Evolutionary conservation across 108 stramenopile genomes (phyloP), one percentile per base, ranked within the genome.

Genomic region (Stephanodiscus minutulus): DNA sequence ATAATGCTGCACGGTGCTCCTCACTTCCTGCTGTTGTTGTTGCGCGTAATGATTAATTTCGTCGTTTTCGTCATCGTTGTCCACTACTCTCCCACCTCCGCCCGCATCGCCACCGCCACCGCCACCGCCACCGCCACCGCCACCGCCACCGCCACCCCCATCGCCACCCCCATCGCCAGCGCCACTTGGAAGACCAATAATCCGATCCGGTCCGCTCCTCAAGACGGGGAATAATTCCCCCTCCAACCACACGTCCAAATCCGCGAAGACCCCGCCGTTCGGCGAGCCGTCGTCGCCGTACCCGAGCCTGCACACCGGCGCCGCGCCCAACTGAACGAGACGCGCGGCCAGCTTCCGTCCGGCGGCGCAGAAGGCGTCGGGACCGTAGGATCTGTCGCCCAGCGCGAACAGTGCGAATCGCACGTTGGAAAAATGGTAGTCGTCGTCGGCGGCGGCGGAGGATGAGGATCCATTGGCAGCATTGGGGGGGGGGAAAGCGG

Each of bases 361-460:
- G 15, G 88, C 93, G 10, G 90, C 90, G 80, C 90, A 91, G 68
- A 89, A 94, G 20, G 77, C 78, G 47, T 87, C 85, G 17, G 86
- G 87, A 28, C 93, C 93, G 61, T 94, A 94, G 27, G 90, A 88
- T 46, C 93, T 86, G 83, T 94, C 93, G 22, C 93, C 93, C 72
- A 94, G 76, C 64, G 85, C 79, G 74, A 88, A 94, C 2, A 94
- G 60, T 5, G 89, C 86, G 68, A 91, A 94, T 60, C 53, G 60
- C 7, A 70, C 44, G 12, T 77, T 59, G 33, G 66, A 48, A 28
- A 93, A 85, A 1, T 73, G 29, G 5, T 73, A 68, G 8, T 54
- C 20, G 15, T 86, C 77, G 0, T n/a, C n/a, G n/a, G n/a, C 90
- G 74, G 1, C n/a, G n/a, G n/a, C n/a, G n/a, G n/a, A n/a, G n/a